Evolutionary conservation across 441 rosid genomes (phyloP).

Genomic region (Monsonia emarginata): DNA sequence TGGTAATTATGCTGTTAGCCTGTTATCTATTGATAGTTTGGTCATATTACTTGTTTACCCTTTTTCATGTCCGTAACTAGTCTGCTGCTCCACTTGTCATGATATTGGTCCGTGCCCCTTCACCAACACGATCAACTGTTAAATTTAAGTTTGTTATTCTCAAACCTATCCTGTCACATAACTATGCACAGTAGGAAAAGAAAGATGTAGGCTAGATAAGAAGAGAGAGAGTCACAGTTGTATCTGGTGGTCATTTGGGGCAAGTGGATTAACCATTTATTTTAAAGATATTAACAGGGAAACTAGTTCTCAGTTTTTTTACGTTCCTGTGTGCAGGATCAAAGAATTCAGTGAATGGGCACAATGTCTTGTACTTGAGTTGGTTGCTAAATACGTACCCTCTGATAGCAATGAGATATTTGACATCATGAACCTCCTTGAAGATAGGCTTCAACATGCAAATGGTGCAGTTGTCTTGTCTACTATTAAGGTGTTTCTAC

Average conservation of each 20-base stretch:
- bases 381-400: slow-evolving; percentile 79
- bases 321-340: slow-evolving; percentile 45
- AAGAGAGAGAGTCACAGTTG: slow-evolving; percentile 3
- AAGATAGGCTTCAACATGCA: slow-evolving; percentile 98
- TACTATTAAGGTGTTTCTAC: slow-evolving; percentile 72
- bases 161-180: not conserved
- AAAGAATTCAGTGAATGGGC: slow-evolving; percentile 93
- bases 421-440: slow-evolving; percentile 96
- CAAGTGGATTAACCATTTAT: slow-evolving; percentile 4
- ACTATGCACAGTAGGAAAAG: not conserved
- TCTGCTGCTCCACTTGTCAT: not conserved
- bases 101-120: not conserved
- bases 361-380: slow-evolving; percentile 88
- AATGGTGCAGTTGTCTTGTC: slow-evolving; percentile 98
- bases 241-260: not conserved
- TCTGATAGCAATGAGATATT: slow-evolving; percentile 81
- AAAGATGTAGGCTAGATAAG: not conserved
- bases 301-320: not conserved
- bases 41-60: not conserved
- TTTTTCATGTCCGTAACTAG: not conserved
- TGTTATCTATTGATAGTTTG: not conserved
- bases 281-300: not conserved
- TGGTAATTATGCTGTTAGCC: not conserved
- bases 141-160: not conserved
- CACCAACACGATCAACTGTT: not conserved